Evolutionary conservation across 2,329 filamentous ascomycete genomes (phyloP).

Genomic region (Colletotrichum musicola): DNA sequence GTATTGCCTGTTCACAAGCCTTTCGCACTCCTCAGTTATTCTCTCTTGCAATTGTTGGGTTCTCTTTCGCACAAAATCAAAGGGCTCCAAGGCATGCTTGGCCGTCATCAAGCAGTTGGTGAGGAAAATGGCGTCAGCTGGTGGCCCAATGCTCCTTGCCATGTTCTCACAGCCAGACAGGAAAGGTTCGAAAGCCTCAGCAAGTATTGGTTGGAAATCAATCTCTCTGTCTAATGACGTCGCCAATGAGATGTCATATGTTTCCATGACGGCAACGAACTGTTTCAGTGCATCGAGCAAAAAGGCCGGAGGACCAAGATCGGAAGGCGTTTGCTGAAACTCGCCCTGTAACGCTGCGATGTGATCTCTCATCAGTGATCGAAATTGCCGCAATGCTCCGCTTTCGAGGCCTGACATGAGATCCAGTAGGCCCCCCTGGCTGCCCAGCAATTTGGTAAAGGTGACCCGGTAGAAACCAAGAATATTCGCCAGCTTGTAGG

Average conservation of each 20-base stretch:
- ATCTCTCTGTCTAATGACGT: conserved; percentile 69
- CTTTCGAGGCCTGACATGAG: conserved; percentile 77
- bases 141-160: conserved; percentile 69
- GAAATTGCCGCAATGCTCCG: conserved; percentile 86
- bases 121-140: conserved; percentile 75
- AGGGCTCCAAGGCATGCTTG: conserved; percentile 66
- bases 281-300: conserved; percentile 83
- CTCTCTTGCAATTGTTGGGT: conserved; percentile 67
- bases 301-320: conserved; percentile 84
- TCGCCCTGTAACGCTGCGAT: conserved; percentile 80
- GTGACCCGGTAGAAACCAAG: conserved; percentile 90
- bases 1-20: conserved; percentile 77
- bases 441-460: conserved; percentile 82
- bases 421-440: conserved; percentile 76
- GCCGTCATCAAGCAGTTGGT: conserved; percentile 78
- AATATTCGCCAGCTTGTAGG: conserved; percentile 91
- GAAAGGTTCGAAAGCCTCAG: conserved; percentile 88
- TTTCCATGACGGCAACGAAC: conserved; percentile 83
- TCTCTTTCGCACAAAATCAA: conserved; percentile 73
- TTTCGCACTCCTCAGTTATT: conserved; percentile 67
- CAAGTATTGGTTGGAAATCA: conserved; percentile 80
- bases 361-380: conserved; percentile 83
- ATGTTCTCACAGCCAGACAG: conserved; percentile 80
- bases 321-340: conserved; percentile 75
- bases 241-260: conserved; percentile 85